These are phyloP conservation scores for Byssothecium circinans DNA, from an alignment of 2,329 filamentous ascomycete genomes.

Conservation along the genomic window DNA sequence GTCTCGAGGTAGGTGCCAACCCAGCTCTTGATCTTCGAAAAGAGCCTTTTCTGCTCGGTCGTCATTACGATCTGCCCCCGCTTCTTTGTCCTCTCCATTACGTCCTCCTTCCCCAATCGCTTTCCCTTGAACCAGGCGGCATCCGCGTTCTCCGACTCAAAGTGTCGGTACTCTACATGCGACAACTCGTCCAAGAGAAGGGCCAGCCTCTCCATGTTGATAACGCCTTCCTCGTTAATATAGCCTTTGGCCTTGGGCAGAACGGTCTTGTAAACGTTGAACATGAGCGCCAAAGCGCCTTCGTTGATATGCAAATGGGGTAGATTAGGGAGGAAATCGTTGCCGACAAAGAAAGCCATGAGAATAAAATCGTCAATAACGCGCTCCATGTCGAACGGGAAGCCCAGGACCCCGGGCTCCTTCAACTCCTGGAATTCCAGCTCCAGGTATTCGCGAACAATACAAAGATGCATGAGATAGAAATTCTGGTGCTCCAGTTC, in stretches of 20 bases:
- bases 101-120: constrained; percentile 68
- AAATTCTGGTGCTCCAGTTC: constrained; percentile 99
- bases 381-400: constrained; percentile 89
- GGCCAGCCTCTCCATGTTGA: constrained; percentile 80
- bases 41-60: constrained; percentile 77
- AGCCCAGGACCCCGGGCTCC: constrained; percentile 68
- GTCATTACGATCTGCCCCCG: constrained; percentile 73
- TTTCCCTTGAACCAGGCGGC: constrained; percentile 92
- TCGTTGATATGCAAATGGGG: constrained; percentile 98
- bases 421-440: constrained; percentile 94
- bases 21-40: constrained; percentile 79
- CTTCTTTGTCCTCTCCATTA: constrained; percentile 62
- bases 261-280: constrained; percentile 90
- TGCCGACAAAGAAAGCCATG: constrained; percentile 99
- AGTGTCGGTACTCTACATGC: constrained; percentile 88
- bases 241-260: constrained; percentile 88
- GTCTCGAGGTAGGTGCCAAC: constrained; percentile 66
- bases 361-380: constrained; percentile 99
- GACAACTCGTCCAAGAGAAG: constrained; percentile 80
- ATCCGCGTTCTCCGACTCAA: constrained; percentile 86
- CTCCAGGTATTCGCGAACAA: constrained; percentile 95
- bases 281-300: constrained; percentile 95
- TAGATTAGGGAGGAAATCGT: constrained; percentile 97
- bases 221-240: constrained; percentile 92
- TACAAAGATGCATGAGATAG: constrained; percentile 94